Conservation (phyloP, 129 eudicot genomes). For the Sambucus nigra region DNA sequence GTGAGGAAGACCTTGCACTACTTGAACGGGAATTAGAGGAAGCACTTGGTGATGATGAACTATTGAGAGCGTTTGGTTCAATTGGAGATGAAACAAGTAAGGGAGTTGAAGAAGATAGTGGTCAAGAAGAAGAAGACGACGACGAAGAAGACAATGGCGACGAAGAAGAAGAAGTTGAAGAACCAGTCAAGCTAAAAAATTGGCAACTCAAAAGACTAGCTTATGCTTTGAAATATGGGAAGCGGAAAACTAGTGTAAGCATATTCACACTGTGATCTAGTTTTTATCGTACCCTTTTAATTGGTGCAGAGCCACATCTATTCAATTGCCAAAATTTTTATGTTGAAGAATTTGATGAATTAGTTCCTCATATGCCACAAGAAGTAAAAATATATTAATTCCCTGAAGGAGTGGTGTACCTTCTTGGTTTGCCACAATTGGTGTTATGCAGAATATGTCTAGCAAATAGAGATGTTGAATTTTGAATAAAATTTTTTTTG, state of each 20-base stretch:
- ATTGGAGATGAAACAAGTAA: conserved; percentile 19
- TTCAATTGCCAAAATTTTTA: background rate
- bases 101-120: conserved; percentile 14
- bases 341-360: background rate
- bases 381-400: too few relatives aligned
- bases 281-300: background rate
- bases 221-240: conserved; percentile 78
- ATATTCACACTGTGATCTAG: conserved; percentile 1
- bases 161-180: conserved; percentile 29
- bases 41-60: conserved; percentile 62
- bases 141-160: conserved; percentile 31
- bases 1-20: conserved; percentile 72
- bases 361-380: too few relatives aligned
- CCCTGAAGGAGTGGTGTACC: background rate
- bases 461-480: too few relatives aligned
- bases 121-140: conserved; percentile 26
- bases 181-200: conserved; percentile 50
- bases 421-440: background rate
- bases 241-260: conserved; percentile 85
- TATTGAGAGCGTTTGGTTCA: conserved; percentile 33
- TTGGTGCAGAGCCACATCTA: background rate
- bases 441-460: too few relatives aligned
- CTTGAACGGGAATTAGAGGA: conserved; percentile 85
- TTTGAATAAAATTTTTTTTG: too few relatives aligned
- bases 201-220: conserved; percentile 88